A percentile compares a stretch with the other conserved stretches of the same genome.
Evolutionary conservation across 2,329 filamentous ascomycete genomes (phyloP).

Genomic region (Fusarium paranaense): DNA sequence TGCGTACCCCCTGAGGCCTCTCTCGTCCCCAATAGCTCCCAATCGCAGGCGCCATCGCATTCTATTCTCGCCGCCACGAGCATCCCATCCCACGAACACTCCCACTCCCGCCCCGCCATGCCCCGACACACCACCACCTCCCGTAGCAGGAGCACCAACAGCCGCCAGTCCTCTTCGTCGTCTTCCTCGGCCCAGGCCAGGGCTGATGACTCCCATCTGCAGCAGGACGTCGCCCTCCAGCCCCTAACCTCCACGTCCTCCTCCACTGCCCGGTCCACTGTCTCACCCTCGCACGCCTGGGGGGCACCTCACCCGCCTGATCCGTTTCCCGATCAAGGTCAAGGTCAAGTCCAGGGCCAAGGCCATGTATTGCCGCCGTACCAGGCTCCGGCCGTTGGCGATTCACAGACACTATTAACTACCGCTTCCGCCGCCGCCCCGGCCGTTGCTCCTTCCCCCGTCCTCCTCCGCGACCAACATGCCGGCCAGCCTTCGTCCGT

Average conservation of each 20-base stretch:
- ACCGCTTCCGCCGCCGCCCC: conserved; percentile 26
- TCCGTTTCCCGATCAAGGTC: conserved; percentile 28
- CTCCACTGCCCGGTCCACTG: conserved; percentile 43
- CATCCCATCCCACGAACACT: neutral
- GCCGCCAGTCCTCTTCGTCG: conserved; percentile 37
- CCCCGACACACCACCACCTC: conserved; percentile 35
- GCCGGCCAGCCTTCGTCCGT: conserved; percentile 15
- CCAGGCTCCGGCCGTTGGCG: conserved; percentile 37
- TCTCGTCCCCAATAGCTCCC: neutral
- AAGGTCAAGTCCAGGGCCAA: neutral
- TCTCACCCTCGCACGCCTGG: conserved; percentile 41
- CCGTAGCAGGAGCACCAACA: conserved; percentile 36
- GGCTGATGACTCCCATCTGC: conserved; percentile 45
- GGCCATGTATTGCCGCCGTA: conserved; percentile 42
- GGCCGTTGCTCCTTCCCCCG: conserved; percentile 21
- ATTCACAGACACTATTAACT: conserved; percentile 42
- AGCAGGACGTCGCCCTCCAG: conserved; percentile 48
- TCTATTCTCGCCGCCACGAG: conserved; percentile 5
- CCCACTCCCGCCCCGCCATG: conserved; percentile 44
- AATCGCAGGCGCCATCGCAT: conserved; percentile 6
- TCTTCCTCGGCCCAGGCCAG: conserved; percentile 41
- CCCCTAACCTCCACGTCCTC: conserved; percentile 46
- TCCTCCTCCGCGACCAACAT: conserved; percentile 25
- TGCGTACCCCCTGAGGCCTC: neutral
- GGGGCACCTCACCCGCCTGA: conserved; percentile 31